phyloP scores from a whole-genome alignment of 768 basidiomycete genomes.

The Pisolithus tinctorius region DNA sequence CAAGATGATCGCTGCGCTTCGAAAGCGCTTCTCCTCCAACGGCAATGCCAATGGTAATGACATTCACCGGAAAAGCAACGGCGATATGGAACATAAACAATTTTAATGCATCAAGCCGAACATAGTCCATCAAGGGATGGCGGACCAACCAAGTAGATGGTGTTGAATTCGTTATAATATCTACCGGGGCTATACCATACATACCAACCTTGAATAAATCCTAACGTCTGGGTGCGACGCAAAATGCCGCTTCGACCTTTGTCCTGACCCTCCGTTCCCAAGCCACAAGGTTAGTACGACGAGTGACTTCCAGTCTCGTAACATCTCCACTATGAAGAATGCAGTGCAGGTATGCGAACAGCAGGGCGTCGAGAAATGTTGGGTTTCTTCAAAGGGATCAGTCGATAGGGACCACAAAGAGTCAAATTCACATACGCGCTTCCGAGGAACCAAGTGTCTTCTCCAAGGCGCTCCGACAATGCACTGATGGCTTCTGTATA shows the following conservation, averaged over 20 bases:
- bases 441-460: slow-evolving; percentile 76
- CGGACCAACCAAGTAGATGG: neutral
- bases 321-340: slow-evolving; percentile 41
- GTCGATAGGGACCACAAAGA: neutral
- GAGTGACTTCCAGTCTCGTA: slow-evolving; percentile 58
- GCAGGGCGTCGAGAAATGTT: slow-evolving; percentile 74
- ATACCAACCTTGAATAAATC: neutral
- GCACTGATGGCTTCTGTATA: slow-evolving; percentile 69
- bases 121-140: neutral
- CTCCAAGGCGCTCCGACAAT: slow-evolving; percentile 68
- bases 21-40: slow-evolving; percentile 45
- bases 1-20: slow-evolving; percentile 65
- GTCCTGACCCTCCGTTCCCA: slow-evolving; percentile 71
- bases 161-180: neutral
- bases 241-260: slow-evolving; percentile 50
- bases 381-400: slow-evolving; percentile 43
- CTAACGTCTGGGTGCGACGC: neutral
- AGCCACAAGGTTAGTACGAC: slow-evolving; percentile 68
- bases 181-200: neutral
- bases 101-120: neutral
- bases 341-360: slow-evolving; percentile 75
- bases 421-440: slow-evolving; percentile 45
- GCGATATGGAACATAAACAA: neutral
- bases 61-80: neutral
- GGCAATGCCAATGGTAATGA: slow-evolving; percentile 11